Conservation (phyloP, 345 rosid genomes). For the Citrus medica region DNA sequence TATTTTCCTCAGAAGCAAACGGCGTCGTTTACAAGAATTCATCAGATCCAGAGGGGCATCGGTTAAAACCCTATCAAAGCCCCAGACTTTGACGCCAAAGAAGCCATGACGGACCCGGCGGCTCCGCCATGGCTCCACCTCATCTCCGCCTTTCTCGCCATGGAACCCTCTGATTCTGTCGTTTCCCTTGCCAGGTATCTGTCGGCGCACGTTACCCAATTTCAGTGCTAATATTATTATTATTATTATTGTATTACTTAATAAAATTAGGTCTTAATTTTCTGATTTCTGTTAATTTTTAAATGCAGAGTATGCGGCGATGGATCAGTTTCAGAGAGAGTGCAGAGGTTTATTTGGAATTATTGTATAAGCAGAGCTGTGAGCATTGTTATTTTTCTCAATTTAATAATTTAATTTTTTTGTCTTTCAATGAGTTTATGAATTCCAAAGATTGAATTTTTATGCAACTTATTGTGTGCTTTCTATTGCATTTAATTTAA, state of each 20-base stretch:
- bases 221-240: not conserved
- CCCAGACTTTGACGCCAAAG: not conserved
- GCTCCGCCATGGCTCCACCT: constrained; percentile 41
- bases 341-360: constrained; percentile 73
- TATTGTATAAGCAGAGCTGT: constrained; percentile 52
- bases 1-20: not conserved
- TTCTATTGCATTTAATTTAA: not conserved
- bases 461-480: not conserved
- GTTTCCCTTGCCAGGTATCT: constrained; percentile 55
- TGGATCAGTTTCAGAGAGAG: constrained; percentile 49
- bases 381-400: constrained; percentile 15
- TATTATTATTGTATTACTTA: not conserved
- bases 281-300: not conserved
- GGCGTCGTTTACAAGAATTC: not conserved
- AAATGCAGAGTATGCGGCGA: constrained; percentile 50
- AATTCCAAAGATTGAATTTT: not conserved
- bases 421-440: not conserved
- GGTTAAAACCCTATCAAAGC: not conserved
- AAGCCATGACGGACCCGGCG: constrained; percentile 34
- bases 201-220: not conserved
- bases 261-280: not conserved
- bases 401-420: not conserved
- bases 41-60: not conserved
- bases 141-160: constrained; percentile 70
- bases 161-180: constrained; percentile 56